These are phyloP conservation scores for Syzygium malaccense DNA, from an alignment of 441 rosid species.

Conservation along the genomic window DNA sequence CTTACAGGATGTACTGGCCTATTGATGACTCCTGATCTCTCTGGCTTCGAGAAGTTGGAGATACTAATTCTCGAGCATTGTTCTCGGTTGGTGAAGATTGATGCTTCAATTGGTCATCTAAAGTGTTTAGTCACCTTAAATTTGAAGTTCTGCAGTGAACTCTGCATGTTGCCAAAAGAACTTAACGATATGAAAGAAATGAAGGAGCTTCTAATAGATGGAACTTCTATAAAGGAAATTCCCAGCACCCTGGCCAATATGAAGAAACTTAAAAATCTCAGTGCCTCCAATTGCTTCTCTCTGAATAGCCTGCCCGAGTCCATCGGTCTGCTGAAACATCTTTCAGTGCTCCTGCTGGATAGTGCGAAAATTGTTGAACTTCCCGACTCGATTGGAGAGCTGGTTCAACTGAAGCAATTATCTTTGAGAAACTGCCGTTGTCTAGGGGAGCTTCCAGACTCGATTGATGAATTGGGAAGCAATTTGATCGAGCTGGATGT, in stretches of 20 bases:
- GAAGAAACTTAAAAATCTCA: fast-evolving
- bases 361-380: neutral
- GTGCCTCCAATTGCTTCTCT: neutral
- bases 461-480: fast-evolving
- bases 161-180: neutral
- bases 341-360: neutral
- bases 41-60: neutral
- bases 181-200: neutral
- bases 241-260: neutral
- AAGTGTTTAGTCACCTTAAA: neutral
- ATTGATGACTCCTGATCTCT: neutral
- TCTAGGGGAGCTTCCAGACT: neutral
- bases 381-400: neutral
- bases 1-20: fast-evolving
- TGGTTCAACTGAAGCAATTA: neutral
- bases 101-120: neutral
- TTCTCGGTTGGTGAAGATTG: neutral
- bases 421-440: neutral
- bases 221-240: neutral
- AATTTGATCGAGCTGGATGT: neutral
- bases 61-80: neutral
- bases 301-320: neutral
- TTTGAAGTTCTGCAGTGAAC: neutral
- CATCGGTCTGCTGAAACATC: neutral
- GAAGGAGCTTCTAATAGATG: neutral